Conservation (phyloP, 2,329 filamentous ascomycete species). For the Penicillium psychrosexuale region DNA sequence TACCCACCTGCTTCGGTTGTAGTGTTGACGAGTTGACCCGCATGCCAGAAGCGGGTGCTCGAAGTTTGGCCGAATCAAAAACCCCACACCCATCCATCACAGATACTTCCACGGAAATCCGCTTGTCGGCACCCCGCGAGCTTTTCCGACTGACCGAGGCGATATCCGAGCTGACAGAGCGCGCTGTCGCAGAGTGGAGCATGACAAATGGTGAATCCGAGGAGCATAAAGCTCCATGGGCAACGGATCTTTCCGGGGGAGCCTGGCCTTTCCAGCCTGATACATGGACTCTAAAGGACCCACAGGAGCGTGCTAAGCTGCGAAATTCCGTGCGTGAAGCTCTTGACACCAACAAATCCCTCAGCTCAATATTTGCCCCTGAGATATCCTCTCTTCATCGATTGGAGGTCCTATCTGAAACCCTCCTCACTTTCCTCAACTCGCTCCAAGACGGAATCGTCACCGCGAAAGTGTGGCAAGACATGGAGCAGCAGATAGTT, state of each 20-base stretch:
- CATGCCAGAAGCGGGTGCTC: conserved; percentile 73
- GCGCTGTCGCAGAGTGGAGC: conserved; percentile 60
- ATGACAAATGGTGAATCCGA: conserved; percentile 51
- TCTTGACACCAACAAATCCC: conserved; percentile 65
- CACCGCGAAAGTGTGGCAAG: conserved; percentile 65
- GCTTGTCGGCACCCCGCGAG: conserved; percentile 81
- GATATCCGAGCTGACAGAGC: conserved; percentile 60
- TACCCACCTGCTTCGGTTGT: conserved; percentile 76
- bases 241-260: conserved; percentile 39
- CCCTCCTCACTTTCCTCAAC: conserved; percentile 69
- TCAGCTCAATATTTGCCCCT: conserved; percentile 60
- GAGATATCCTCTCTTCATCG: conserved; percentile 63
- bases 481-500: conserved; percentile 59
- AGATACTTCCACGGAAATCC: conserved; percentile 37
- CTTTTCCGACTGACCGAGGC: conserved; percentile 85
- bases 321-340: conserved; percentile 56
- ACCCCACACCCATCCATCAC: conserved; percentile 30
- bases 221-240: conserved; percentile 49
- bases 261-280: conserved; percentile 60
- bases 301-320: conserved; percentile 43
- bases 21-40: conserved; percentile 85
- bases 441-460: conserved; percentile 78
- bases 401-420: conserved; percentile 71
- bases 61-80: conserved; percentile 54
- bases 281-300: conserved; percentile 47